Conservation (phyloP, 345 rosid species). For the Acer negundo region DNA sequence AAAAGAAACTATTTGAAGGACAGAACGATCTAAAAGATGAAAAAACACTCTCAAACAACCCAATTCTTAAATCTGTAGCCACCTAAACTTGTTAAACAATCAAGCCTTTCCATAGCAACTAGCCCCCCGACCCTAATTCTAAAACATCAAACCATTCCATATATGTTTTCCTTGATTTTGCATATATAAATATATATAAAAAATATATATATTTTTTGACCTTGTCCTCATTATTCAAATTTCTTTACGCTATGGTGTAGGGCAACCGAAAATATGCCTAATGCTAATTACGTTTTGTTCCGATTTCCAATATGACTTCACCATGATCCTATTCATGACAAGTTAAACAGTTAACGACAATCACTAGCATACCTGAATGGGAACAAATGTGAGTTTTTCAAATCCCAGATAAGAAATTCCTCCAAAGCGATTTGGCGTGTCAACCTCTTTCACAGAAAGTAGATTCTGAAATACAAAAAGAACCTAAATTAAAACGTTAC, state of each 20-base stretch:
- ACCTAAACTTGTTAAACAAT: neutral
- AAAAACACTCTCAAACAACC: neutral
- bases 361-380: conserved; percentile 68
- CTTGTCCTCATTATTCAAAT: neutral
- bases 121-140: too few relatives aligned
- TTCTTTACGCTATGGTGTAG: neutral
- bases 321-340: neutral
- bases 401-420: conserved; percentile 81
- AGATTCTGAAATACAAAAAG: conserved; percentile 62
- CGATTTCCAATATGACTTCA: neutral
- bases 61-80: neutral
- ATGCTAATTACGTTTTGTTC: neutral
- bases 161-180: too few relatives aligned
- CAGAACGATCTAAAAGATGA: neutral
- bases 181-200: too few relatives aligned
- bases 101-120: too few relatives aligned
- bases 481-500: neutral
- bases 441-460: conserved; percentile 61
- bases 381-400: conserved; percentile 83
- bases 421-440: conserved; percentile 83
- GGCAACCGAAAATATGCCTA: neutral
- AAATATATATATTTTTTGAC: too few relatives aligned
- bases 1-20: neutral
- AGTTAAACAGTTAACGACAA: neutral
- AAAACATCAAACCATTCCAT: too few relatives aligned